phyloP scores from a whole-genome alignment of 2,329 filamentous ascomycete genomes.

The Alternaria sp. region DNA sequence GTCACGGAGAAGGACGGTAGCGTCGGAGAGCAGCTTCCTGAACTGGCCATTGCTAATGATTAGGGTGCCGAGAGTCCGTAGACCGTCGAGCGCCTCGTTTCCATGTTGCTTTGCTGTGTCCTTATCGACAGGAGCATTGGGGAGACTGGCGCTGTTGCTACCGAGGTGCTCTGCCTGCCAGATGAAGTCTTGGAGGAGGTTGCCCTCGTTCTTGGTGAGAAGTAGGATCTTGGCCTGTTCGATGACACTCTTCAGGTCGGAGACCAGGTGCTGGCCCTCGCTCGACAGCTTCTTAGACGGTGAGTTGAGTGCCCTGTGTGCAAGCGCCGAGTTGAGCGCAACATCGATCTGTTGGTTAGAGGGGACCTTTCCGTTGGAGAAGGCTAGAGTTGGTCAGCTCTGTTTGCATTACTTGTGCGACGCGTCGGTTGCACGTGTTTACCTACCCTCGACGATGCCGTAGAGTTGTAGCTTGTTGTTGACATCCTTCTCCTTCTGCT shows the following conservation, averaged over 20 bases:
- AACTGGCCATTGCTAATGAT: slow-evolving; percentile 97
- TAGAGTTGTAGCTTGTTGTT: slow-evolving; percentile 95
- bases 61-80: slow-evolving; percentile 87
- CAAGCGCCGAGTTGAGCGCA: slow-evolving; percentile 86
- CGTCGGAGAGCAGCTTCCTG: slow-evolving; percentile 86
- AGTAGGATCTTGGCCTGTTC: slow-evolving; percentile 85
- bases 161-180: slow-evolving; percentile 87
- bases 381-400: slow-evolving; percentile 64
- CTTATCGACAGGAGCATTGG: slow-evolving; percentile 76
- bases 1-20: slow-evolving; percentile 81
- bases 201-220: slow-evolving; percentile 93
- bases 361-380: slow-evolving; percentile 87
- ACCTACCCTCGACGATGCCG: slow-evolving; percentile 77
- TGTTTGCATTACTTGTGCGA: slow-evolving; percentile 8
- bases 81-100: slow-evolving; percentile 81
- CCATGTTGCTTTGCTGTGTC: slow-evolving; percentile 82
- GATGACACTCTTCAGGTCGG: slow-evolving; percentile 81
- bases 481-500: slow-evolving; percentile 83
- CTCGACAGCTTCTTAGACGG: slow-evolving; percentile 80
- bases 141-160: slow-evolving; percentile 67
- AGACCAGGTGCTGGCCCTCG: slow-evolving; percentile 82
- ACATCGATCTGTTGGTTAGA: slow-evolving; percentile 97
- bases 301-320: slow-evolving; percentile 72
- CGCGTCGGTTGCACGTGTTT: background rate
- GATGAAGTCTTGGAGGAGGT: slow-evolving; percentile 95